Evolutionary conservation across 306 rosid species (phyloP).

Genomic region (Datisca glomerata): DNA sequence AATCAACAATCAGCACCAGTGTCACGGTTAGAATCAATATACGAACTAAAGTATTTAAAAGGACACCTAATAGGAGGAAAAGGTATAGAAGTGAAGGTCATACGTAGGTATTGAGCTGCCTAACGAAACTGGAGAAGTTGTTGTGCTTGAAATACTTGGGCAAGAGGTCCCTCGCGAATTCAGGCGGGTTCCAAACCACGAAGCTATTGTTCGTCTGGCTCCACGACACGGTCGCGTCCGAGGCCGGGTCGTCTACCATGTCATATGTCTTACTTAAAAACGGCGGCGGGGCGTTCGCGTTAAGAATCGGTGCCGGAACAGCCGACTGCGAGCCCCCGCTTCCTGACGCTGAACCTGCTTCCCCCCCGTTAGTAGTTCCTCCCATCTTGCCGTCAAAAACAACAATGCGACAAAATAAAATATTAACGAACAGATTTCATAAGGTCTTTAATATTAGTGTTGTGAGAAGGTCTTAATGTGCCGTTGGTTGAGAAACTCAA

Average conservation of each 20-base stretch:
- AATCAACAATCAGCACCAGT: too few species aligned
- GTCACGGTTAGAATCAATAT: too few species aligned
- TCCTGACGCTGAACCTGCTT: slow-evolving; percentile 9
- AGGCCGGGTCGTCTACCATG: slow-evolving; percentile 83
- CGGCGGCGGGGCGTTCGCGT: slow-evolving; percentile 71
- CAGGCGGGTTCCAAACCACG: slow-evolving; percentile 97
- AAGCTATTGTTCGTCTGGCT: slow-evolving; percentile 84
- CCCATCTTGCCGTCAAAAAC: slow-evolving; percentile 24
- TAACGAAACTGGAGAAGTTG: slow-evolving; percentile 86
- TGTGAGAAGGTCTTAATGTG: too few species aligned
- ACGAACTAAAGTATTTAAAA: background rate
- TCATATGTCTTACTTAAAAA: slow-evolving; percentile 90
- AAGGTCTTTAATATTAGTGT: too few species aligned
- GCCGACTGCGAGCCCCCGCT: slow-evolving; percentile 10
- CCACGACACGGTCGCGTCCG: slow-evolving; percentile 87
- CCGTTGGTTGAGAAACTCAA: too few species aligned
- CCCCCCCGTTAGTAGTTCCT: slow-evolving; percentile 17
- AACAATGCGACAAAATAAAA: too few species aligned
- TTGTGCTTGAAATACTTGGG: slow-evolving; percentile 90
- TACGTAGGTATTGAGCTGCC: slow-evolving; percentile 96
- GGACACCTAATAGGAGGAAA: background rate
- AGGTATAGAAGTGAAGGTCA: slow-evolving; percentile 1
- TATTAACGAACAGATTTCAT: too few species aligned
- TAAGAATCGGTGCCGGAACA: slow-evolving; percentile 48
- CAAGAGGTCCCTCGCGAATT: slow-evolving; percentile 82